Percentiles rank a stretch among this genome's conserved stretches.
These are phyloP conservation scores for Aspergillus sojae DNA, from an alignment of 2,329 filamentous ascomycete genomes.

Conservation along the genomic window DNA sequence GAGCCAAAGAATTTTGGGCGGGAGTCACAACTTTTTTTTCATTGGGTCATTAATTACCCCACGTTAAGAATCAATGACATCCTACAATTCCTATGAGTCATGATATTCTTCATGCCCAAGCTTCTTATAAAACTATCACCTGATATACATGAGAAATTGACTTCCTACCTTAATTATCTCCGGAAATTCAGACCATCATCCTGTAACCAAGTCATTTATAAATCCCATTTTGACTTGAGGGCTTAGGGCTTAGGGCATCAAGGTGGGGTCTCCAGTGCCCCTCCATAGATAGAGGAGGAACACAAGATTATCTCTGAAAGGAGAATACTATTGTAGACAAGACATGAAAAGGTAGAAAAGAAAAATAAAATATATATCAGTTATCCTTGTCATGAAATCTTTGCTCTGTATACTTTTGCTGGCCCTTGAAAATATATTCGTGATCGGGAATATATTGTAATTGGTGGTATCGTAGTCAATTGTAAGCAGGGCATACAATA, in stretches of 20 bases:
- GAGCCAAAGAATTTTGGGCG: constrained; percentile 37
- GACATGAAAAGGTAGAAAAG: background rate
- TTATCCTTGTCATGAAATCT: background rate
- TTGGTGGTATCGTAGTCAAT: too few relatives aligned
- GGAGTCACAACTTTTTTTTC: constrained; percentile 25
- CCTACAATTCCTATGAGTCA: constrained; percentile 1
- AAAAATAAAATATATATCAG: background rate
- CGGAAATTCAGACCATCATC: background rate
- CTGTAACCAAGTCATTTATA: background rate
- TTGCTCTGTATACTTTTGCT: background rate
- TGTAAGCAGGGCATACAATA: too few relatives aligned
- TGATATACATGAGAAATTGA: background rate
- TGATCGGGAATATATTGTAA: too few relatives aligned
- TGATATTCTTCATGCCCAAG: background rate
- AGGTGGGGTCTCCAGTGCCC: constrained; percentile 31
- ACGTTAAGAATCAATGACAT: constrained; percentile 7
- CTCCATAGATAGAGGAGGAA: constrained; percentile 14
- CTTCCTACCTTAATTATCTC: background rate
- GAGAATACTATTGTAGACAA: background rate
- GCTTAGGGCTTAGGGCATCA: constrained; percentile 40
- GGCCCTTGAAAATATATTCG: too few relatives aligned
- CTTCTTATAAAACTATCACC: background rate
- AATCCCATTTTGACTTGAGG: constrained; percentile 12
- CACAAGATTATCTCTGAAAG: background rate
- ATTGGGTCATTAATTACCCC: constrained; percentile 27